Base-by-base conservation (phyloP, 306 rosid genomes). In the Citrullus mucosospermus region DNA sequence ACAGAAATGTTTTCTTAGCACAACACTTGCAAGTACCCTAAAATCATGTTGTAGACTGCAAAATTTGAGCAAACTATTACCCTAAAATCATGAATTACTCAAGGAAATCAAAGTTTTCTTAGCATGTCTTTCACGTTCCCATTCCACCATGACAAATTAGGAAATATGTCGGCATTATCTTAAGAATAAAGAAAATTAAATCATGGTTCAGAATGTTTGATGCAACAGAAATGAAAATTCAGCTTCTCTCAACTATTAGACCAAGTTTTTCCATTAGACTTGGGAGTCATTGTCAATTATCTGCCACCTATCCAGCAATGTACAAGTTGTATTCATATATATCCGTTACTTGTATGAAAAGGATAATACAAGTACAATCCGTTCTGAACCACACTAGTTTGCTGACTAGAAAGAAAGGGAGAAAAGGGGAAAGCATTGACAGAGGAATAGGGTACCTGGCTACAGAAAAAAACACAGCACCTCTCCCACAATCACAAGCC, bases 401-500 rank as follows among this genome's bases (percentile, higher is more conserved):
- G 65, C 9, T 57, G 25, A 8, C 50, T 12, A 66, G 1, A 66
- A 28, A 28, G 8, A 36, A 63, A 3, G 6, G 11, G n/a, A 8
- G 14, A 16, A 17, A 13, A 3, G 10, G 59, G 59, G 10, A 20
- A 20, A 18, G 25, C 38, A 70, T 70, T 44, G 55, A 28, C 76
- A 13, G 43, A 46, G 59, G 22, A 36, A 53, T 60, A 53, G 80
- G 53, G 28, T 83, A 94, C 97, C 97, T 92, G 43, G 98, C 98
- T 67, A 94, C 98, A 57, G 98, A 94, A 78, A 94, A 88, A 83
- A 94, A 94, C 53, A 94, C 92, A 81, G 98, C 97, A 80, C 96
- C 98, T 86, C 98, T 89, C 85, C 98, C 97, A 83, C 97, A 94
- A 83, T 94, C 98, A 79, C 98, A 92, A 78, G 98, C 98, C 83